phyloP scores from a whole-genome alignment of 176 grass and related monocot species.

The Eremochloa ophiuroides region DNA sequence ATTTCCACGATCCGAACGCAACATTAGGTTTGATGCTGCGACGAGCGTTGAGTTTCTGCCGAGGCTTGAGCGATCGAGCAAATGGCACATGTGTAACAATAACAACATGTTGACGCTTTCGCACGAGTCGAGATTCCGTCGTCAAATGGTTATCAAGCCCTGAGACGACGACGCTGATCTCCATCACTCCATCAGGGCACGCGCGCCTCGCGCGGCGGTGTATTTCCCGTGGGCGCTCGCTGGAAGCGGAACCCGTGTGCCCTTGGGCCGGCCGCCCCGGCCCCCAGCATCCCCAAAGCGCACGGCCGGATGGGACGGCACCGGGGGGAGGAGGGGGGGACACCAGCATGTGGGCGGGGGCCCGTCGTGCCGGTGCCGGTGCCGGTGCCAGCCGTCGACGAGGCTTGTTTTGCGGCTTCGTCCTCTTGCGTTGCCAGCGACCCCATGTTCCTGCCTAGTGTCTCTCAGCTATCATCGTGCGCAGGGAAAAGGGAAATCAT shows the following conservation, averaged over 20 bases:
- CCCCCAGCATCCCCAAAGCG: neutral
- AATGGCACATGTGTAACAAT: too few species aligned
- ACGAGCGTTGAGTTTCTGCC: too few species aligned
- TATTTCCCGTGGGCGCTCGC: constrained; percentile 18
- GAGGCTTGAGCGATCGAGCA: too few species aligned
- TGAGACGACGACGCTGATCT: neutral
- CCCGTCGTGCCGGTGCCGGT: too few species aligned
- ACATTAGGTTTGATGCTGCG: too few species aligned
- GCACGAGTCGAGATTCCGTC: neutral
- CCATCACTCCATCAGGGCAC: neutral
- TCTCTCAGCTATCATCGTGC: too few species aligned
- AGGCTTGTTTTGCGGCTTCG: too few species aligned
- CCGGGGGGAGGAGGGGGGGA: neutral
- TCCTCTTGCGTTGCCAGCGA: neutral
- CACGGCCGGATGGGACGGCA: neutral
- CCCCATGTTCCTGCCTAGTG: too few species aligned
- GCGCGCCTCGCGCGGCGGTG: neutral
- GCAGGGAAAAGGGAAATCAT: neutral
- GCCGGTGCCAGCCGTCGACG: neutral
- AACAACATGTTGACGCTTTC: too few species aligned
- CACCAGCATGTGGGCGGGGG: neutral
- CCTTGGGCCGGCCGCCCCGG: neutral
- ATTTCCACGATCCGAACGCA: too few species aligned
- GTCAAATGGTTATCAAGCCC: neutral
- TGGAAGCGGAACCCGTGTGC: constrained; percentile 14